These are phyloP conservation scores for Micractinium conductrix DNA, from an alignment of 139 green algal genomes.

Conservation along the genomic window DNA sequence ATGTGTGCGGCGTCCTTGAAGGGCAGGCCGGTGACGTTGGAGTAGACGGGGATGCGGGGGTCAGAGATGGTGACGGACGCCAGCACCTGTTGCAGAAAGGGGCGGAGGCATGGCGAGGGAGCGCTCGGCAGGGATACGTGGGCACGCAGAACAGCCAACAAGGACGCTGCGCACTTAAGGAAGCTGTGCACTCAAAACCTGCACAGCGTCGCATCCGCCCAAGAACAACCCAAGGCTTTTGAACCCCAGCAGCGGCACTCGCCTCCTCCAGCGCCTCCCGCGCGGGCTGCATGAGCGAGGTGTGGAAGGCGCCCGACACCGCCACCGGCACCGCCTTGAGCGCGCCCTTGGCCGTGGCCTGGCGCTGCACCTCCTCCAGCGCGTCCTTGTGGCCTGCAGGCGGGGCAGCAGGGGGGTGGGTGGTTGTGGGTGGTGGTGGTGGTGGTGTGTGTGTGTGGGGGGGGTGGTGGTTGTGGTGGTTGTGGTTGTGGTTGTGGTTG, in stretches of 20 bases:
- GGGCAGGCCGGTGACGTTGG: constrained; percentile 87
- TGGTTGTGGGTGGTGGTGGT: no score
- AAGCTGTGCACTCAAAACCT: no score
- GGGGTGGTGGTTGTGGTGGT: no score
- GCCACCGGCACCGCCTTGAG: constrained; percentile 81
- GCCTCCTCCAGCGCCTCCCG: constrained; percentile 53
- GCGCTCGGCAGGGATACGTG: no score
- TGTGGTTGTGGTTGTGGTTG: no score
- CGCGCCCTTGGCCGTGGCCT: constrained; percentile 72
- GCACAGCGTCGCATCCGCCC: no score
- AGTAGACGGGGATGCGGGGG: constrained; percentile 83
- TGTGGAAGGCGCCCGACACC: constrained; percentile 95
- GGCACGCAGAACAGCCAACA: no score
- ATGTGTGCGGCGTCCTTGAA: constrained; percentile 72
- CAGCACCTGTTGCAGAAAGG: constrained; percentile 62
- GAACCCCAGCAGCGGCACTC: neutral
- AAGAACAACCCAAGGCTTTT: no score
- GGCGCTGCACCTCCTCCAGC: constrained; percentile 65
- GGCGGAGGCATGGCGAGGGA: no score
- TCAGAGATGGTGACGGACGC: constrained; percentile 64
- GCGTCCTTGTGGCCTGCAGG: constrained; percentile 68
- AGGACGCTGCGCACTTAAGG: no score
- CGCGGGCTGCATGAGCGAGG: constrained; percentile 83
- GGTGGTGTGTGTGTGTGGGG: no score
- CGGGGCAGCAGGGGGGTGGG: neutral